Percentiles rank a stretch among this genome's conserved stretches.
phyloP scores from a whole-genome alignment of 2,329 filamentous ascomycete species.

The Beauveria caledonica region DNA sequence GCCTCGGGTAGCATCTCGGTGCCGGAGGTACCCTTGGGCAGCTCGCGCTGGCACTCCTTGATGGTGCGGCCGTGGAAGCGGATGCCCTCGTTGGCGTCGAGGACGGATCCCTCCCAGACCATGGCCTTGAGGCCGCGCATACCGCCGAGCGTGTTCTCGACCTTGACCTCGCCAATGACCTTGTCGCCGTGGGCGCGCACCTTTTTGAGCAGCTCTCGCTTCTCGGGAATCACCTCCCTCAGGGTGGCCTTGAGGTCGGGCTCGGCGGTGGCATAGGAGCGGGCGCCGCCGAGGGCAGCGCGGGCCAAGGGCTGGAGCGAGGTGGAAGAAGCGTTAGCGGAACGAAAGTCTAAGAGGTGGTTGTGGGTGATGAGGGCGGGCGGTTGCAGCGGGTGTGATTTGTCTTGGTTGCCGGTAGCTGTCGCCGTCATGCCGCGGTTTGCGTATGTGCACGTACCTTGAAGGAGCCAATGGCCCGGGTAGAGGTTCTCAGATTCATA shows the following conservation, averaged over 20 bases:
- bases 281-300: constrained; percentile 25
- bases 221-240: constrained; percentile 76
- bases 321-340: background rate
- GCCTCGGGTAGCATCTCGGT: constrained; percentile 97
- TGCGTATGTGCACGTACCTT: constrained; percentile 41
- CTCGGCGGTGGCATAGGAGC: constrained; percentile 69
- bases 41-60: constrained; percentile 90
- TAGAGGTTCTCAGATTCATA: constrained; percentile 52
- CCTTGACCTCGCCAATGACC: constrained; percentile 83
- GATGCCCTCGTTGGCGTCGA: constrained; percentile 95
- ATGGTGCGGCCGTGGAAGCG: constrained; percentile 97
- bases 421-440: background rate
- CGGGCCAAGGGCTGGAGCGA: constrained; percentile 23
- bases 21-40: constrained; percentile 85
- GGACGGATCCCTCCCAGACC: constrained; percentile 97
- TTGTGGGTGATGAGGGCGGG: background rate
- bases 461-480: constrained; percentile 54
- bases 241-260: constrained; percentile 85
- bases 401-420: background rate
- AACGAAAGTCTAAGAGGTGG: background rate
- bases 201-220: constrained; percentile 87
- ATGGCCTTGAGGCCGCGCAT: constrained; percentile 98
- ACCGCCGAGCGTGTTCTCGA: constrained; percentile 88
- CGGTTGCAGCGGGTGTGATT: background rate
- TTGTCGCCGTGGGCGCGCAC: constrained; percentile 81